Conservation (phyloP, 2,329 filamentous ascomycete species). For the Penicillium frequentans region DNA sequence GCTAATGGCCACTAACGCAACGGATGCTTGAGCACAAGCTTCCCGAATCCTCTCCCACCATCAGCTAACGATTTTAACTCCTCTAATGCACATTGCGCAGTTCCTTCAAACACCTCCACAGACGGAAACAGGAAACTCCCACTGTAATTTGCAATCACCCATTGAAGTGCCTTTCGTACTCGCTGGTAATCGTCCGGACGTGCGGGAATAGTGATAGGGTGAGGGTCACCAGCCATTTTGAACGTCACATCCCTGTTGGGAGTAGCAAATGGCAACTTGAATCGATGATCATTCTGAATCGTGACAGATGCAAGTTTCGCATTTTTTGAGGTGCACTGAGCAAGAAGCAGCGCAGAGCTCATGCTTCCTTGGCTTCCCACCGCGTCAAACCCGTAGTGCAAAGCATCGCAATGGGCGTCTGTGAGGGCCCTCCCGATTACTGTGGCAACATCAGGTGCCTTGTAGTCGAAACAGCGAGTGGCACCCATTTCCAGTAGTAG, state of each 20-base stretch:
- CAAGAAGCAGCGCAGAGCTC: background rate
- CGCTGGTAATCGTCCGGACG: background rate
- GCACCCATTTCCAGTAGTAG: background rate
- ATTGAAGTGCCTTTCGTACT: background rate
- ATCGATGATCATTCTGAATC: background rate
- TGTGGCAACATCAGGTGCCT: background rate
- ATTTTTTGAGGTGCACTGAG: background rate
- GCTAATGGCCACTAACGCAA: no score
- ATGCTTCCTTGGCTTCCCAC: background rate
- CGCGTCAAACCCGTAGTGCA: background rate
- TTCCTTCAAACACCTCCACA: no score
- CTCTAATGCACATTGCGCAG: no score
- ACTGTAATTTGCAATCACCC: background rate
- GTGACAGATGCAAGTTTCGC: background rate
- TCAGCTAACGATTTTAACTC: no score
- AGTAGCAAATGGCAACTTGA: background rate
- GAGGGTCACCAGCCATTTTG: background rate
- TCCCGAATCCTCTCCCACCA: no score
- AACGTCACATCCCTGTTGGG: background rate
- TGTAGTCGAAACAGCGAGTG: background rate
- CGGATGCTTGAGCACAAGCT: no score
- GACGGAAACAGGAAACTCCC: no score
- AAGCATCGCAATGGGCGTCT: background rate
- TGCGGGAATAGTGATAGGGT: background rate
- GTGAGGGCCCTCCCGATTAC: background rate